phyloP scores from a whole-genome alignment of 306 rosid genomes.

The Casuarina glauca region DNA sequence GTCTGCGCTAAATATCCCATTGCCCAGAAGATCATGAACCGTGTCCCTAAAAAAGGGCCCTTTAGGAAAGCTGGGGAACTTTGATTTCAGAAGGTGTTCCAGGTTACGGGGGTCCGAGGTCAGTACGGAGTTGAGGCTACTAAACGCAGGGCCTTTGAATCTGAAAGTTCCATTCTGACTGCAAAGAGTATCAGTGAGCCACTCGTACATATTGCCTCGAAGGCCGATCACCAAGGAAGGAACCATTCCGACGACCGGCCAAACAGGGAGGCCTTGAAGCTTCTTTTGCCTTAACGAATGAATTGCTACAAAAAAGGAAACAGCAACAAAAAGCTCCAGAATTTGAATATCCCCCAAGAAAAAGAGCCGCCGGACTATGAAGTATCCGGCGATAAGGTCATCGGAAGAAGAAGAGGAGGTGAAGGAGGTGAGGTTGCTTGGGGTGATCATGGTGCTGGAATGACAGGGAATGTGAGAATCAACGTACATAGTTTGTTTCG shows the following conservation, averaged over 20 bases:
- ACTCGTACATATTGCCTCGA: constrained; percentile 56
- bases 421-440: constrained; percentile 31
- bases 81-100: constrained; percentile 83
- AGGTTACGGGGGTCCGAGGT: constrained; percentile 85
- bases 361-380: constrained; percentile 7
- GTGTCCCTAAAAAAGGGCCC: constrained; percentile 72
- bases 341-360: constrained; percentile 48
- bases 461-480: constrained; percentile 31
- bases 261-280: constrained; percentile 56
- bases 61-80: constrained; percentile 69
- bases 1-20: constrained; percentile 80
- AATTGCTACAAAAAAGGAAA: constrained; percentile 53
- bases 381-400: not conserved
- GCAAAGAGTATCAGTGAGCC: constrained; percentile 52
- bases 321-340: constrained; percentile 57
- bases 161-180: constrained; percentile 59
- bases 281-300: constrained; percentile 62
- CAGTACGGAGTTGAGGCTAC: constrained; percentile 60
- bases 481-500: constrained; percentile 28
- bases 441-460: constrained; percentile 39
- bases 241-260: constrained; percentile 86
- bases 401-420: not conserved
- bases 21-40: constrained; percentile 68
- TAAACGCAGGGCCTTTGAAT: constrained; percentile 71
- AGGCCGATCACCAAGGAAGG: constrained; percentile 59